Evolutionary conservation across 352 stramenopile species (phyloP).

Genomic region (Globisporangium carolinianum): DNA sequence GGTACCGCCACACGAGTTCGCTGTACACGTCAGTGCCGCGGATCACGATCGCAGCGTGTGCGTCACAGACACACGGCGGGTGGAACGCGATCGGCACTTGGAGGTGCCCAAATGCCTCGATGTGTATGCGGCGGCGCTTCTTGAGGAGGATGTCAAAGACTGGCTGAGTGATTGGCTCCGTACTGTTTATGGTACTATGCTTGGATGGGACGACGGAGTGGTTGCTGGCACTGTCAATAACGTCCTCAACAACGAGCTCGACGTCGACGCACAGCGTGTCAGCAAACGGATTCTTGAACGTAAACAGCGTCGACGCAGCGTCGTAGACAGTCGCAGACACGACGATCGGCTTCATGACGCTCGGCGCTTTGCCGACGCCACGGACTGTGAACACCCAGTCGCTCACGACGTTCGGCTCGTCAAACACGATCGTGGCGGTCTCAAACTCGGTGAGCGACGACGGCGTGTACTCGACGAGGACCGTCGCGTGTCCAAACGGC

Average conservation of each 20-base stretch:
- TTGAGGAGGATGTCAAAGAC: slow-evolving; percentile 80
- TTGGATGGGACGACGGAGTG: not conserved
- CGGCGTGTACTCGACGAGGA: slow-evolving; percentile 87
- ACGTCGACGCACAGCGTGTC: slow-evolving; percentile 77
- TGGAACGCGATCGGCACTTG: slow-evolving; percentile 91
- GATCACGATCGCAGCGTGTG: slow-evolving; percentile 60
- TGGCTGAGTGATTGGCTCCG: not conserved
- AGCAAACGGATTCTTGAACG: slow-evolving; percentile 91
- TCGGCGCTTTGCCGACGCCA: slow-evolving; percentile 75
- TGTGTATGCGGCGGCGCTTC: slow-evolving; percentile 49
- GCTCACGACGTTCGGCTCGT: slow-evolving; percentile 66
- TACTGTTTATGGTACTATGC: no score
- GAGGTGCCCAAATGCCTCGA: slow-evolving; percentile 76
- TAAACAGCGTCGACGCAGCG: slow-evolving; percentile 80
- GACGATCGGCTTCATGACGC: slow-evolving; percentile 84
- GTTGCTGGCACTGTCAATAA: not conserved
- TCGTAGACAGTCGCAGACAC: slow-evolving; percentile 71
- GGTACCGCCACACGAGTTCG: slow-evolving; percentile 75
- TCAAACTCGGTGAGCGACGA: slow-evolving; percentile 85
- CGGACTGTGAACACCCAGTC: slow-evolving; percentile 86
- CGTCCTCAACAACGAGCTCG: slow-evolving; percentile 30
- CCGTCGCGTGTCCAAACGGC: slow-evolving; percentile 60
- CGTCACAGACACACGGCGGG: slow-evolving; percentile 64
- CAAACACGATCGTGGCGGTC: slow-evolving; percentile 58
- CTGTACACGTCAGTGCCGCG: slow-evolving; percentile 52